Evolutionary conservation across 2,329 filamentous ascomycete species (phyloP), one percentile per base, ranked within the genome.

Genomic region (Ophiocordyceps camponoti-floridani): DNA sequence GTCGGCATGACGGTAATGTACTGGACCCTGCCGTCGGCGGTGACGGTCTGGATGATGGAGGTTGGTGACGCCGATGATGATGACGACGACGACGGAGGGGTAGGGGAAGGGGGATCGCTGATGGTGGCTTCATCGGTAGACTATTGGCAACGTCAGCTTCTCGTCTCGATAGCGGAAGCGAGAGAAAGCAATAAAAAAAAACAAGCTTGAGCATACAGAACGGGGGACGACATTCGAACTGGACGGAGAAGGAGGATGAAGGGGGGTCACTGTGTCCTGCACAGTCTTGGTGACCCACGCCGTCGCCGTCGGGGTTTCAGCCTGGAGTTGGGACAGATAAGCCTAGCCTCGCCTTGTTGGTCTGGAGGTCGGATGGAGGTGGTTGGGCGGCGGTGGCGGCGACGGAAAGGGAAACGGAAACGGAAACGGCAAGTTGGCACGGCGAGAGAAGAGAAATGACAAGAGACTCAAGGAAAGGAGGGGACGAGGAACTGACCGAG

Each of bases 1-100:
- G 67, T 67, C 0, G 73, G 71, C 7, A 63, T 63, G 14, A 73
- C 64, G 1, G 71, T 76, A 3, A 79, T 67, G 1, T 73, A 79
- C 46, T 64, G 66, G 19, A 76, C 60, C 5, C 60, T 66, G 16
- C 74, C 73, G 10, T 64, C 68, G 7, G 65, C 63, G 0, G 73
- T 79, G 10, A 79, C 65, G 0, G 75, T 79, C 52, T 69, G 61
- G 2, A 74, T 52, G 0, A 51, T 43, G n/a, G 59, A 56, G 13
- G 56, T 54, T 8, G 26, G 43, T 11, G 16, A n/a, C 3, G 19
- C 13, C 8, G n/a, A n/a, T n/a, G n/a, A n/a, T n/a, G 26, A 33
- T 11, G 43, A 44, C 19, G 19, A 38, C n/a, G 14, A 28, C 18
- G 31, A 47, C 23, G 46, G 19, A 9, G 30, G 28, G 33, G 31